Evolutionary conservation across 2,329 filamentous ascomycete genomes (phyloP).

Genomic region (Aspergillus novoparasiticus): DNA sequence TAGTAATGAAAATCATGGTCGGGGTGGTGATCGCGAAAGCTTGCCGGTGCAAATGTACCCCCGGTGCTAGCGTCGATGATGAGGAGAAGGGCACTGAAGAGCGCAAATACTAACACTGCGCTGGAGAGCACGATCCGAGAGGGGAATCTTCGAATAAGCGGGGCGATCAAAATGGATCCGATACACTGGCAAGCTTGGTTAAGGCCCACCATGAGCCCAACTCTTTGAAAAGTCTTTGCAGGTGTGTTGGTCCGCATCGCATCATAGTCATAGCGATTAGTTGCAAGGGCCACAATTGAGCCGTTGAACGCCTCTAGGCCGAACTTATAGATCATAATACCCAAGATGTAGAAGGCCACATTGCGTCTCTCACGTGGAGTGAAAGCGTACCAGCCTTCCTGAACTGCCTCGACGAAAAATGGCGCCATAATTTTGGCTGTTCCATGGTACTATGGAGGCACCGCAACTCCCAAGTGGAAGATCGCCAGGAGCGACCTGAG

Average conservation of each 20-base stretch:
- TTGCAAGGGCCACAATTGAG: conserved; percentile 18
- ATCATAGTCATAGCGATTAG: conserved; percentile 21
- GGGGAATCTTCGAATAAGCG: conserved; percentile 18
- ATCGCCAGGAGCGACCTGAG: neutral
- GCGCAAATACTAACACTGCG: conserved; percentile 15
- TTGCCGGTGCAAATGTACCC: conserved; percentile 13
- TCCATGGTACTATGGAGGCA: conserved; percentile 11
- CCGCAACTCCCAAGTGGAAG: neutral
- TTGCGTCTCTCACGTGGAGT: conserved; percentile 17
- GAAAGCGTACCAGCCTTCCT: conserved; percentile 15
- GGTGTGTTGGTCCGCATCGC: conserved; percentile 11
- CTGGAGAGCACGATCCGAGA: conserved; percentile 15
- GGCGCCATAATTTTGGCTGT: conserved; percentile 12
- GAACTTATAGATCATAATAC: conserved; percentile 21
- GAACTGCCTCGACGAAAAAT: conserved; percentile 12
- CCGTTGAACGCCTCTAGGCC: conserved; percentile 20
- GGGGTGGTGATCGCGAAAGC: conserved; percentile 13
- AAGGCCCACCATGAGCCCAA: conserved; percentile 20
- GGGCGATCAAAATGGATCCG: conserved; percentile 21
- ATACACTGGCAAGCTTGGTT: conserved; percentile 21
- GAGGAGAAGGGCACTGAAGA: conserved; percentile 20
- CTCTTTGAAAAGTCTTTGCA: conserved; percentile 20
- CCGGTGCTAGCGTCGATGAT: conserved; percentile 21
- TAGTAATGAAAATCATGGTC: conserved; percentile 22
- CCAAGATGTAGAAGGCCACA: conserved; percentile 16